Percentiles rank a stretch among this genome's conserved stretches.
These are phyloP conservation scores for Cercospora sesami DNA, from an alignment of 2,329 filamentous ascomycete species.

Conservation along the genomic window DNA sequence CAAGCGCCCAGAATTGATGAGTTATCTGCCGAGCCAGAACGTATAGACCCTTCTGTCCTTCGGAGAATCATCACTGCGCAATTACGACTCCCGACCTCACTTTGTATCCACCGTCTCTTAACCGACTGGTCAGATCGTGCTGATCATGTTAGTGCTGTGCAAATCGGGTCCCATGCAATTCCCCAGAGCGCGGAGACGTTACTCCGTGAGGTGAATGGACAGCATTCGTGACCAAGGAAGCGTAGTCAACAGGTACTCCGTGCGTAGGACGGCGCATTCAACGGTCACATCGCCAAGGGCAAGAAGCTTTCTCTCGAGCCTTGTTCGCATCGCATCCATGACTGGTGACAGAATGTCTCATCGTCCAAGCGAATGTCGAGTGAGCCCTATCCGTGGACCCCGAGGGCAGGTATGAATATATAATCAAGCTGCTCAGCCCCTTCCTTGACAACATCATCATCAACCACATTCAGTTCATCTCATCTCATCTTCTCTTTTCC, in stretches of 20 bases:
- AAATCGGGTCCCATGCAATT: neutral
- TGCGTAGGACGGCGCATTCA: neutral
- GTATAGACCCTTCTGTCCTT: neutral
- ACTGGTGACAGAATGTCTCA: neutral
- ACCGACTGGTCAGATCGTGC: neutral
- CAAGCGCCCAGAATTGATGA: neutral
- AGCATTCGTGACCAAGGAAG: neutral
- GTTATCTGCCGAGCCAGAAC: neutral
- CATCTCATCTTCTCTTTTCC: neutral
- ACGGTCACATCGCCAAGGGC: neutral
- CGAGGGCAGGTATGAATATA: neutral
- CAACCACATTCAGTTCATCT: constrained; percentile 1
- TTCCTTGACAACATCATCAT: neutral
- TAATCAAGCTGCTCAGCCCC: neutral
- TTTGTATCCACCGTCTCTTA: neutral
- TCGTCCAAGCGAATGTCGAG: neutral
- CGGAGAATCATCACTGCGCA: neutral
- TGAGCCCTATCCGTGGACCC: neutral
- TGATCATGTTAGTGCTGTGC: neutral
- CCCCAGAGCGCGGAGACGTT: neutral
- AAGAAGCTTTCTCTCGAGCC: neutral
- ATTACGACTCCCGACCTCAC: neutral
- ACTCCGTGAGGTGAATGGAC: neutral
- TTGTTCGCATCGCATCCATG: neutral
- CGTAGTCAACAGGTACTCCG: neutral